Base-by-base conservation (phyloP, 1,284 basidiomycete genomes). In the Flammula alnicola region DNA sequence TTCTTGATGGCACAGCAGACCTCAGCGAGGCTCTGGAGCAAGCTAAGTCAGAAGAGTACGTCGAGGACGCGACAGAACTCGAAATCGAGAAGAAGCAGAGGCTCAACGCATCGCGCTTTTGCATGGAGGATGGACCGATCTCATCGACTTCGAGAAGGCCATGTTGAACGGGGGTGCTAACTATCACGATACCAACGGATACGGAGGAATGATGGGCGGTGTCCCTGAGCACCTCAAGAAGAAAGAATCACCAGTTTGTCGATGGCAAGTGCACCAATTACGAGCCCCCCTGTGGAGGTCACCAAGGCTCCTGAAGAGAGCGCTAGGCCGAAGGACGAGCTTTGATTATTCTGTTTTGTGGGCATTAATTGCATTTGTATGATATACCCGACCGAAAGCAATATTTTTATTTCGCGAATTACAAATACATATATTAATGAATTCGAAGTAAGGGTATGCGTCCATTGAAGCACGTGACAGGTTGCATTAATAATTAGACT, bases 1-100 rank as follows among this genome's bases (percentile, higher is more conserved):
- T 89, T 31, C 60, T 86, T 20, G 82, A 86, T 54, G 86, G 85
- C 39, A 80, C 82, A 6, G 81, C 73, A 0, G 79, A 86, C 56
- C 72, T 88, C 44, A 67, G 61, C 6, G 57, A 63, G 5, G 58
- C 68, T 29, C 73, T 75, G 42, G 72, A 74, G 47, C 61, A 71
- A 53, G 69, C 70, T 19, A 65, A 63, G 41, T 55, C 61, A 36
- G 72, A 77, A 54, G 73, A 76, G 50, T 73, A 66, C 53, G 67
- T 69, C 11, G 67, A 70, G 5, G 71, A 73, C 40, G 70, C 73
- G 54, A 66, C 72, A 52, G 74, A 76, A 52, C 60, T 71, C 27
- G 77, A 80, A 59, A 77, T 78, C 44, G 68, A 77, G 61, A 69
- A 67, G 16, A 68, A 76, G 61, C 78, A 80, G 78, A 80, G 63